Conservation (phyloP, 2,329 filamentous ascomycete species). For the Aureobasidium musti region DNA sequence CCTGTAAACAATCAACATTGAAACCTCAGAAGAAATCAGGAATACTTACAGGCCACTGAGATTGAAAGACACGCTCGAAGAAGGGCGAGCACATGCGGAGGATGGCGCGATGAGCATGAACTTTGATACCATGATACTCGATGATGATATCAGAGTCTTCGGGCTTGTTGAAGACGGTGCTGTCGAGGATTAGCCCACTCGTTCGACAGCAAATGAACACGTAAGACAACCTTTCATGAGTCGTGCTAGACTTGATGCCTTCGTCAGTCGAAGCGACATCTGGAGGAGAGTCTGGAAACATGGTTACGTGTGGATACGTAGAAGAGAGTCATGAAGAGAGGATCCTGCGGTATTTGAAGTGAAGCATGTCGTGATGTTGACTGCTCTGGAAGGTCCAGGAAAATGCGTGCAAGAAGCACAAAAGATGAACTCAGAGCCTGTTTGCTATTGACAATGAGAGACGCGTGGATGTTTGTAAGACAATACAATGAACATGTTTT, state of each 20-base stretch:
- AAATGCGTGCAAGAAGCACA: background rate
- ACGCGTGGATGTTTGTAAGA: background rate
- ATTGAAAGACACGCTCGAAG: background rate
- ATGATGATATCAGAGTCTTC: constrained; percentile 5
- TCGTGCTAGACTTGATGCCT: background rate
- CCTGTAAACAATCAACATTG: background rate
- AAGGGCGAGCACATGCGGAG: background rate
- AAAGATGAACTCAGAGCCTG: background rate
- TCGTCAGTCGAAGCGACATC: background rate
- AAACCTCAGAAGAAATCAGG: too few species aligned
- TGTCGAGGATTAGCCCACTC: background rate
- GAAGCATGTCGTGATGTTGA: too few species aligned
- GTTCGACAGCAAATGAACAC: too few species aligned
- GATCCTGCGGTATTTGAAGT: too few species aligned
- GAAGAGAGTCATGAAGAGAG: too few species aligned
- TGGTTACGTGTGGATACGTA: background rate
- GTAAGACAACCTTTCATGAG: background rate
- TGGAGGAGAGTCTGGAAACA: background rate
- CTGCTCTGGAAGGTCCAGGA: background rate
- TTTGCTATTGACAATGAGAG: background rate
- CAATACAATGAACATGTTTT: background rate
- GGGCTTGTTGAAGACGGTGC: background rate
- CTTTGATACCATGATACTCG: background rate
- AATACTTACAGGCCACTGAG: background rate
- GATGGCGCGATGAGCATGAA: background rate